Percentiles rank a stretch among this genome's conserved stretches.
Conservation (phyloP, 768 basidiomycete species). For the Boletellus emodensis region DNA sequence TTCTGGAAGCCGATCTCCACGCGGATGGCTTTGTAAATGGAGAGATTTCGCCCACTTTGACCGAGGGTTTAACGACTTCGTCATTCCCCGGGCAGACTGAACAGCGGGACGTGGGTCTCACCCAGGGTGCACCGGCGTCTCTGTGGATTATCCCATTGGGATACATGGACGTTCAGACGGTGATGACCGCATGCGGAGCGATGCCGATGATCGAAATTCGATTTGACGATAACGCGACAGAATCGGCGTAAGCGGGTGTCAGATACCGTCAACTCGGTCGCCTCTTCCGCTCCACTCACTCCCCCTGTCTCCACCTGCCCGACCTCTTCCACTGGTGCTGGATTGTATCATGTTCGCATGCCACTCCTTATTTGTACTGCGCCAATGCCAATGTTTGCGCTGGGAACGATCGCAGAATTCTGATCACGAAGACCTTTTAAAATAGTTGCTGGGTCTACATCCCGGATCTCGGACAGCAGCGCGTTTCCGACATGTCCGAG, state of each 20-base stretch:
- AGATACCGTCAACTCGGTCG: constrained; percentile 39
- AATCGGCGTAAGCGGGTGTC: constrained; percentile 53
- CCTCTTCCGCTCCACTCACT: constrained; percentile 7
- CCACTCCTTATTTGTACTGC: background rate
- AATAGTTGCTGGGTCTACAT: too few relatives aligned
- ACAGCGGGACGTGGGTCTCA: constrained; percentile 60
- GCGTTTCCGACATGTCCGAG: background rate
- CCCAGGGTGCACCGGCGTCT: constrained; percentile 53
- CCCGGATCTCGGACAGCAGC: too few relatives aligned
- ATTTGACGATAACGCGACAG: constrained; percentile 13
- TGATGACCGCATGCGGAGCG: constrained; percentile 37
- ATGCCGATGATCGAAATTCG: background rate
- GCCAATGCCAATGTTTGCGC: background rate
- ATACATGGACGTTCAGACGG: constrained; percentile 50
- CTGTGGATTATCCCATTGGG: constrained; percentile 55
- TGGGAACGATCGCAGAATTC: background rate
- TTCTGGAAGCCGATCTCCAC: constrained; percentile 57
- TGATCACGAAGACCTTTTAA: background rate
- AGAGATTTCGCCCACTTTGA: constrained; percentile 54
- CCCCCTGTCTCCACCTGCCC: background rate
- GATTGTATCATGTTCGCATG: background rate
- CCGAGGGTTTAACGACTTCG: constrained; percentile 50
- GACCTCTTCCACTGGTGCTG: background rate
- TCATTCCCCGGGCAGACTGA: constrained; percentile 54
- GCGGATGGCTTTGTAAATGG: constrained; percentile 51